A percentile compares a stretch with the other conserved stretches of the same genome.
Evolutionary conservation across 139 green algal species (phyloP).

Genomic region (Ulvella scutata): DNA sequence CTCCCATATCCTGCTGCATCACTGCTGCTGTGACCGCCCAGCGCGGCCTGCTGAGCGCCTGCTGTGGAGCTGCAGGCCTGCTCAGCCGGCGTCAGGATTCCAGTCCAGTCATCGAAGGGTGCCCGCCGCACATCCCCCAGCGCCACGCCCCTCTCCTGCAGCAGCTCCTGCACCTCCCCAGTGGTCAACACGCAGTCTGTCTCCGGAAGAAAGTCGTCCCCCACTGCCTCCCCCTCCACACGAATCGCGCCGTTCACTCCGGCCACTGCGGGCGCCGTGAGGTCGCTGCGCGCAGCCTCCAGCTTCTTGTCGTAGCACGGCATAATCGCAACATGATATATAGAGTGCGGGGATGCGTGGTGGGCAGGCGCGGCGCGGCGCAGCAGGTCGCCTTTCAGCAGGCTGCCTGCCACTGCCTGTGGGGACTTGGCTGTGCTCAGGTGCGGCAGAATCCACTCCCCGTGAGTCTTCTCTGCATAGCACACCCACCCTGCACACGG

Average conservation of each 20-base stretch:
- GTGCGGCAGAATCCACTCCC: constrained; percentile 61
- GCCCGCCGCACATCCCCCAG: constrained; percentile 1
- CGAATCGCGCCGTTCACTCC: not conserved
- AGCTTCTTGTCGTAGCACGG: constrained; percentile 99
- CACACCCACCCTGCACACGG: constrained; percentile 82
- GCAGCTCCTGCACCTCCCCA: constrained; percentile 57
- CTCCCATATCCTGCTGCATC: not conserved
- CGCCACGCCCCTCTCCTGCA: constrained; percentile 28
- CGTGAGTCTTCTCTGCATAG: constrained; percentile 97
- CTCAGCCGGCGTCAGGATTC: not conserved
- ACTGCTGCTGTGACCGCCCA: not conserved
- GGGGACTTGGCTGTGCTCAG: constrained; percentile 74
- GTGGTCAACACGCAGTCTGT: constrained; percentile 88
- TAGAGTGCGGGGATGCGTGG: constrained; percentile 4
- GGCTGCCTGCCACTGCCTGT: constrained; percentile 68
- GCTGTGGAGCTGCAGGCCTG: too few relatives aligned
- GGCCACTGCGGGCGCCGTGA: constrained; percentile 12
- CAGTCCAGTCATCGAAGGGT: constrained; percentile 14
- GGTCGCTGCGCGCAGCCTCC: constrained; percentile 74
- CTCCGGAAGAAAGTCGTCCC: constrained; percentile 31
- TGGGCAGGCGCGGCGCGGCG: constrained; percentile 7
- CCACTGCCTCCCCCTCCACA: constrained; percentile 7
- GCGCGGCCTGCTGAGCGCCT: not conserved
- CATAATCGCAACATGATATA: constrained; percentile 92
- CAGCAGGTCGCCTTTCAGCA: constrained; percentile 67